Percentiles rank a stretch among this genome's conserved stretches.
These are phyloP conservation scores for Alopecurus myosuroides DNA, from an alignment of 176 grass and related monocot genomes.

Conservation along the genomic window DNA sequence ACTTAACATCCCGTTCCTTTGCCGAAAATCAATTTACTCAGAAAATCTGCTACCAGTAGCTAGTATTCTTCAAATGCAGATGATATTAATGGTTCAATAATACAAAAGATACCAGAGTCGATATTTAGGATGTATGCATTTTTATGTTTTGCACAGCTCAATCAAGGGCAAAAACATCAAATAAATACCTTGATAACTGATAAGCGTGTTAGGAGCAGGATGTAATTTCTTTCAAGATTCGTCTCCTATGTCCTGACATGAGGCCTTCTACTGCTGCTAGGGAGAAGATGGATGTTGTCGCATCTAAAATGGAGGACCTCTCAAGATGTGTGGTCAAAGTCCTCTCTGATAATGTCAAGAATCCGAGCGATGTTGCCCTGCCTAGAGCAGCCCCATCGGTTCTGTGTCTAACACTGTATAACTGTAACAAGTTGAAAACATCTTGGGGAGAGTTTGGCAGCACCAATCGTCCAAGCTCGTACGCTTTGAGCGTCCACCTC, in stretches of 20 bases:
- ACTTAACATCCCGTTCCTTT: background rate
- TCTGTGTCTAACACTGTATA: conserved; percentile 50
- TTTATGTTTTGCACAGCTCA: background rate
- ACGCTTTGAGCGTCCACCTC: conserved; percentile 60
- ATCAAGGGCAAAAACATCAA: background rate
- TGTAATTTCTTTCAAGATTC: background rate
- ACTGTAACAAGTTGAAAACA: conserved; percentile 34
- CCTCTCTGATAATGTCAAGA: conserved; percentile 39
- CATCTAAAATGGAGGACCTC: conserved; percentile 51
- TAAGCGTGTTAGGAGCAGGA: background rate
- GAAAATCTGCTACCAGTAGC: background rate
- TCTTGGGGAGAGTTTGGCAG: conserved; percentile 28
- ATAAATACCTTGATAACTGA: background rate
- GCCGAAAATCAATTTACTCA: background rate
- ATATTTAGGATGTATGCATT: background rate
- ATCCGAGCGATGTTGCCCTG: conserved; percentile 13
- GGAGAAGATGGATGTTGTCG: conserved; percentile 61
- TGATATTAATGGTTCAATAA: background rate
- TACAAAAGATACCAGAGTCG: background rate
- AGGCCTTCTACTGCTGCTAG: conserved; percentile 19
- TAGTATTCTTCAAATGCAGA: background rate
- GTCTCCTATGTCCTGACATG: background rate
- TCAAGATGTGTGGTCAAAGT: conserved; percentile 36
- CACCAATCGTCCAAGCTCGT: conserved; percentile 29
- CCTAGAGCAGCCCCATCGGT: conserved; percentile 37